Evolutionary conservation across 768 basidiomycete species (phyloP).

Genomic region (Sarcomyxa edulis): DNA sequence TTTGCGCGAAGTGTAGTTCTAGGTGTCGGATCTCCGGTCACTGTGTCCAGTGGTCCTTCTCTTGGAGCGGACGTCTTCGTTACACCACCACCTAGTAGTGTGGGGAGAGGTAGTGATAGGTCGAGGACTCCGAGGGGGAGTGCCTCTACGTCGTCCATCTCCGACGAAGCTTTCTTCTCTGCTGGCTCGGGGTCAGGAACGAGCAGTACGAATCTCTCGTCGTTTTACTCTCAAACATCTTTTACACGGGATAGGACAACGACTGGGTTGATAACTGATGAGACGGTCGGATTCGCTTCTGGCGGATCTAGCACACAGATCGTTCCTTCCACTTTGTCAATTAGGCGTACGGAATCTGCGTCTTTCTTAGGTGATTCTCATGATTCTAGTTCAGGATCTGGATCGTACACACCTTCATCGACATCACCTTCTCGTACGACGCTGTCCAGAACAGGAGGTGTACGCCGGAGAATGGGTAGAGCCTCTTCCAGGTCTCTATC

Average conservation of each 20-base stretch:
- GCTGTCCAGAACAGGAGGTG: conserved; percentile 55
- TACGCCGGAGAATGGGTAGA: conserved; percentile 31
- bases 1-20: conserved; percentile 28
- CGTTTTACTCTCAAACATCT: conserved; percentile 30
- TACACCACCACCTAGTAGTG: conserved; percentile 36
- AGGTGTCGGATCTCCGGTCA: conserved; percentile 65
- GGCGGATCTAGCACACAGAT: conserved; percentile 33
- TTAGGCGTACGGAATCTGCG: conserved; percentile 44
- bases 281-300: conserved; percentile 27
- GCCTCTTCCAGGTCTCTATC: conserved; percentile 40
- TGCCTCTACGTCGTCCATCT: conserved; percentile 19
- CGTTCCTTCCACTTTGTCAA: conserved; percentile 46
- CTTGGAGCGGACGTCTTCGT: conserved; percentile 34
- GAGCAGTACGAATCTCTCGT: conserved; percentile 24
- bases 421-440: conserved; percentile 48
- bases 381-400: too few relatives aligned
- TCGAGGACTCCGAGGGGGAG: conserved; percentile 10
- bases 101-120: conserved; percentile 26
- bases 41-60: conserved; percentile 63
- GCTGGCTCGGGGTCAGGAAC: conserved; percentile 26
- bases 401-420: conserved; percentile 35
- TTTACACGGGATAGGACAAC: conserved; percentile 18
- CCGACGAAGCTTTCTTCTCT: conserved; percentile 36
- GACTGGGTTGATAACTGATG: conserved; percentile 23
- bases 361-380: conserved; percentile 57